Evolutionary conservation across 176 grass and related monocot species (phyloP).

Genomic region (Miscanthus lutarioriparius): DNA sequence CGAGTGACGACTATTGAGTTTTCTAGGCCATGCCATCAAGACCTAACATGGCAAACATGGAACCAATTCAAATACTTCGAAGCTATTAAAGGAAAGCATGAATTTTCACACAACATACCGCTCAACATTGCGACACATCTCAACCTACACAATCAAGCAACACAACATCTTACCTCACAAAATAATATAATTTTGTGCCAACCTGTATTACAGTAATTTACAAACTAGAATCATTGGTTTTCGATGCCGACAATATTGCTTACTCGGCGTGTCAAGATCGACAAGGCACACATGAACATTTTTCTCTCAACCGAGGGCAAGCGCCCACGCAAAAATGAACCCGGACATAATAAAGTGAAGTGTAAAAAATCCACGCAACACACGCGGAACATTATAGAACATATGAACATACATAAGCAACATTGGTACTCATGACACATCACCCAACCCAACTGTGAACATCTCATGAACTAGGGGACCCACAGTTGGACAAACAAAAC

Average conservation of each 20-base stretch:
- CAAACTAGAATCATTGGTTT: neutral
- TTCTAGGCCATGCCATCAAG: too few relatives aligned
- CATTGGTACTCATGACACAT: neutral
- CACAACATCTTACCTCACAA: too few relatives aligned
- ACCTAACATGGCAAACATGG: too few relatives aligned
- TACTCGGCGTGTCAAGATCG: neutral
- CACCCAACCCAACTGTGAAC: neutral
- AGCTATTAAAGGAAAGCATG: too few relatives aligned
- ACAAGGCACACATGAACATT: neutral
- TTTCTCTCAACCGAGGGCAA: neutral
- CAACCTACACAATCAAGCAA: too few relatives aligned
- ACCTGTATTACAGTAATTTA: too few relatives aligned
- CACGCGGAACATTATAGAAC: neutral
- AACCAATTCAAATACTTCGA: too few relatives aligned
- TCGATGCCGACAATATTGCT: neutral
- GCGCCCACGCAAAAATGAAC: neutral
- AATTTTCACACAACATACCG: too few relatives aligned
- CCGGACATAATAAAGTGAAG: neutral
- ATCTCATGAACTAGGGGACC: neutral
- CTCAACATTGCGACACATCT: too few relatives aligned
- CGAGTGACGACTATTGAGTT: too few relatives aligned
- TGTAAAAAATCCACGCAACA: neutral
- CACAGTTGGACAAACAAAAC: neutral
- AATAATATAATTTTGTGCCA: too few relatives aligned
- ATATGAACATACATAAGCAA: neutral